Percentiles rank a stretch among this genome's conserved stretches.
These are phyloP conservation scores for Psidium guajava DNA, from an alignment of 345 rosid genomes.

Conservation along the genomic window DNA sequence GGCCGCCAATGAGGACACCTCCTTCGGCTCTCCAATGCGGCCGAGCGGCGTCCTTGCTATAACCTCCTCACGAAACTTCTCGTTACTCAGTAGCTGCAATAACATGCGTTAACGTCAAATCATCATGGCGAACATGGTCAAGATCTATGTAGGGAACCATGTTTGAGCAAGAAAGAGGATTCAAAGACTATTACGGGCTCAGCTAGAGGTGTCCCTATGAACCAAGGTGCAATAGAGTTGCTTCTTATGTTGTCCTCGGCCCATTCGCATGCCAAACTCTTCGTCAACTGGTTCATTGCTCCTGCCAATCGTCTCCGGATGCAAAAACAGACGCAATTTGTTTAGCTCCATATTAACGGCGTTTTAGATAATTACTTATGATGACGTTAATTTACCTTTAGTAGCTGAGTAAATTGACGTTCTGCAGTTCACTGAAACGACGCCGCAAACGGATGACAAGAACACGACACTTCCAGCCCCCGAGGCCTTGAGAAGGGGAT, in stretches of 20 bases:
- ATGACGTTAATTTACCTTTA: conserved; percentile 13
- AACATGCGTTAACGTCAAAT: not conserved
- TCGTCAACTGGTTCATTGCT: conserved; percentile 42
- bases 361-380: not conserved
- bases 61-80: conserved; percentile 6
- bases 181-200: conserved; percentile 2
- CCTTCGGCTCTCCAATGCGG: conserved; percentile 37
- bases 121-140: not conserved
- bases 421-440: not conserved
- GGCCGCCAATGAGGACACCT: conserved; percentile 40
- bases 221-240: conserved; percentile 48
- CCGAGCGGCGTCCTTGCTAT: conserved; percentile 34
- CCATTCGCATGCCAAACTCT: conserved; percentile 64
- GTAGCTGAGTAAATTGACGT: conserved; percentile 25
- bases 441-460: not conserved
- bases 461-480: conserved; percentile 13
- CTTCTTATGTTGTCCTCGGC: conserved; percentile 50
- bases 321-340: not conserved
- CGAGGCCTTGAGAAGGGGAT: conserved; percentile 17
- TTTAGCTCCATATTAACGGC: not conserved
- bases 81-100: not conserved
- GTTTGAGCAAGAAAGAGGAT: not conserved
- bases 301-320: conserved; percentile 9
- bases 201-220: conserved; percentile 16
- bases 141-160: not conserved